Conservation (phyloP, 345 rosid species). For the Syzygium oleosum region DNA sequence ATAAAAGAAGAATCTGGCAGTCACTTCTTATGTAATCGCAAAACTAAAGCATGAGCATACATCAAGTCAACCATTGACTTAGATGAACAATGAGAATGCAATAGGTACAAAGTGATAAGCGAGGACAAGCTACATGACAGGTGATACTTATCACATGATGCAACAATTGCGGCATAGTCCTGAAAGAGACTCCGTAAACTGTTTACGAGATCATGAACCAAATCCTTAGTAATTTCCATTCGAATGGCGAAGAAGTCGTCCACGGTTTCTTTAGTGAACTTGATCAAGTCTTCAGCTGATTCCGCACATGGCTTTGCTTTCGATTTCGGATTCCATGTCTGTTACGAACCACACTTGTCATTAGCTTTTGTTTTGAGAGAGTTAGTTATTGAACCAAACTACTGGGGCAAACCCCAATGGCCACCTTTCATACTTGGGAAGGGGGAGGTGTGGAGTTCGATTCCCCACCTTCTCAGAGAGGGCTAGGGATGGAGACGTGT, state of each 20-base stretch:
- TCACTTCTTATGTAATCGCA: background rate
- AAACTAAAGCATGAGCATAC: background rate
- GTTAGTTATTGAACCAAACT: too few relatives aligned
- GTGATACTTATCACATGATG: conserved; percentile 54
- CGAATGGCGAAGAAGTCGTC: conserved; percentile 74
- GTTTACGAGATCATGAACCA: conserved; percentile 55
- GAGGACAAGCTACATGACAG: background rate
- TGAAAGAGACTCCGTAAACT: conserved; percentile 50
- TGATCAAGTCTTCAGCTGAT: conserved; percentile 61
- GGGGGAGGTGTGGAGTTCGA: too few relatives aligned
- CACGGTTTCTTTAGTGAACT: conserved; percentile 42
- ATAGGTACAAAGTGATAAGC: background rate
- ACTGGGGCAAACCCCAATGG: too few relatives aligned
- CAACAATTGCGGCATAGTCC: conserved; percentile 60
- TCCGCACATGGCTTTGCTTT: conserved; percentile 79
- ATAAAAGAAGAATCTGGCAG: background rate
- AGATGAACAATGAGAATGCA: background rate
- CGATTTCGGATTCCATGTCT: conserved; percentile 96
- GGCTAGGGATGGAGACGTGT: too few relatives aligned
- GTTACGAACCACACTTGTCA: background rate
- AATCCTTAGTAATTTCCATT: conserved; percentile 59
- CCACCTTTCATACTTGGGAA: too few relatives aligned
- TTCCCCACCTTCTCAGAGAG: too few relatives aligned
- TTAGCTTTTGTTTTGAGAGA: background rate
- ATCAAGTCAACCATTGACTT: background rate